Percentiles rank a stretch among this genome's conserved stretches.
Conservation (phyloP, 2,329 filamentous ascomycete species). For the Xylariaceae sp. region DNA sequence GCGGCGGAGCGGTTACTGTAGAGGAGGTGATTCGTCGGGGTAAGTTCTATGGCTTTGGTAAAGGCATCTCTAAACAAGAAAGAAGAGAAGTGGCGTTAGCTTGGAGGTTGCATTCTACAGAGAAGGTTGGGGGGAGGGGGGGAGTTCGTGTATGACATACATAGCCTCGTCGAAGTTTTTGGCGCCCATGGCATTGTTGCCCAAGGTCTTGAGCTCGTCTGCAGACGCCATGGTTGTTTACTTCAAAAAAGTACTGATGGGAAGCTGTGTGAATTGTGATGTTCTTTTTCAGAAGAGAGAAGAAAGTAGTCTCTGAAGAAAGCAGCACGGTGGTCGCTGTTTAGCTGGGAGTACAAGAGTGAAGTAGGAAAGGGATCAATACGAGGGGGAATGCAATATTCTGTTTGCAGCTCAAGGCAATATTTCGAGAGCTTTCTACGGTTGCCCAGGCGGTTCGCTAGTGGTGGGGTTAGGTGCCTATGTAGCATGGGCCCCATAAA, state of each 20-base stretch:
- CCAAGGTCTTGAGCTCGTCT: conserved; percentile 88
- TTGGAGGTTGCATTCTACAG: not conserved
- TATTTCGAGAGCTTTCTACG: conserved; percentile 25
- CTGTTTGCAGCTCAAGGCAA: conserved; percentile 14
- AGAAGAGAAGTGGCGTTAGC: conserved; percentile 16
- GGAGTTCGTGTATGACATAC: conserved; percentile 52
- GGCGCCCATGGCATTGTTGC: conserved; percentile 96
- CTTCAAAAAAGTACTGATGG: not conserved
- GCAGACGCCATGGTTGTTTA: conserved; percentile 56
- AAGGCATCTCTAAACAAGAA: conserved; percentile 73
- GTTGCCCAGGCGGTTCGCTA: conserved; percentile 3
- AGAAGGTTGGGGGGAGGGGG: not conserved
- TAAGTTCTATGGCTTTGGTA: conserved; percentile 83
- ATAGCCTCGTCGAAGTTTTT: conserved; percentile 96
- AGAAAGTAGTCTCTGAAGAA: not conserved
- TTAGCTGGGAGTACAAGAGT: not conserved
- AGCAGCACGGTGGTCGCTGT: not conserved
- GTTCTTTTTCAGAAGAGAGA: not conserved
- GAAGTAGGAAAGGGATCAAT: not conserved
- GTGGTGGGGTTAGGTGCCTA: conserved; percentile 8
- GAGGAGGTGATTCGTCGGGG: conserved; percentile 89
- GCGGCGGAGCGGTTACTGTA: conserved; percentile 94
- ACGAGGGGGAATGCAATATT: conserved; percentile 8
- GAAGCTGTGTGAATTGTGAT: too few relatives aligned
- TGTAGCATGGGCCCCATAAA: conserved; percentile 6